Evolutionary conservation across 2,329 filamentous ascomycete genomes (phyloP), one percentile per base, ranked within the genome.

Genomic region (Neoarthrinium moseri): DNA sequence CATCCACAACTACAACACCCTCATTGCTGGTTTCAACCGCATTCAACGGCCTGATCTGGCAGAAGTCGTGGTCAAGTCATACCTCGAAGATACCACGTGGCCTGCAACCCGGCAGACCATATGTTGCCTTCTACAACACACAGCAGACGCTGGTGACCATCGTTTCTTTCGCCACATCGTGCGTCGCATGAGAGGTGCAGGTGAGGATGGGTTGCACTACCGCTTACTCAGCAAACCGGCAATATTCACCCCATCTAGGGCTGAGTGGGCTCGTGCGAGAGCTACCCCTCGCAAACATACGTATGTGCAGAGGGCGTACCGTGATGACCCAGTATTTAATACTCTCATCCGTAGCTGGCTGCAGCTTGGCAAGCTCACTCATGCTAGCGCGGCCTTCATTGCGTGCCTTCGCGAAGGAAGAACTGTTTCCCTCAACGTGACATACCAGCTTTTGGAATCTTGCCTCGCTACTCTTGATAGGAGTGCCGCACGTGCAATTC

Each of bases 1-100:
- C 50, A 75, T 87, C 27, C 73, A 82, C 52, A 89, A 84, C 4
- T 89, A 84, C 68, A 91, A 91, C 58, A 75, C 77, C 11, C 72
- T 94, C 21, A 75, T 92, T 3, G 62, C 78, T n/a, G 78, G 80
- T n/a, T 82, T 92, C 41, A 73, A 77, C 43, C 69, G 72, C 24
- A 60, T 75, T 5, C 68, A 73, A 22, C 67, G 75, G 43, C 69
- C 74, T 45, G 64, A 68, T 29, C 65, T 85, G 15, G 73, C 78
- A 4, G 70, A 80, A 29, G 56, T 69, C n/a, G 69, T 85, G 24
- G 68, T 81, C 17, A 63, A 77, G 40, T 75, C 72, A 0, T 77
- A 80, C 43, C 63, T 79, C 33, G 52, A 70, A 32, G 54, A 65
- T 8, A 75, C 68, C 29, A 62, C 62, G 4, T 57, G 78, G 34